phyloP scores from a whole-genome alignment of 495 filamentous ascomycete genomes.

The Parathielavia hyrcaniae region DNA sequence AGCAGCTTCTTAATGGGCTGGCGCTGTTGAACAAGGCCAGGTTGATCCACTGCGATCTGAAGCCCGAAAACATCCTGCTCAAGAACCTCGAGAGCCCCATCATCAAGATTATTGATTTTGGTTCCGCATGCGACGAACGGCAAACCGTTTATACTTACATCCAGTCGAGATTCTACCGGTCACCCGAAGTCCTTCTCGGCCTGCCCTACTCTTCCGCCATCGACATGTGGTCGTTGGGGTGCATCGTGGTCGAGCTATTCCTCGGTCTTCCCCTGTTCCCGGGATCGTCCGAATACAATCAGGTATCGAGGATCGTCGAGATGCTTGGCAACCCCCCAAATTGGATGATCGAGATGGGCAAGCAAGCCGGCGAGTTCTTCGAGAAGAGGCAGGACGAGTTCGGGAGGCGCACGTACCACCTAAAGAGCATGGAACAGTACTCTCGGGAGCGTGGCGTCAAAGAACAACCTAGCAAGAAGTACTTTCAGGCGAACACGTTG shows the following conservation, averaged over 20 bases:
- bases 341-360: constrained; percentile 99
- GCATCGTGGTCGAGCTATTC: constrained; percentile 98
- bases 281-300: constrained; percentile 98
- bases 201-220: constrained; percentile 97
- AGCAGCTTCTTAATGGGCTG: constrained; percentile 89
- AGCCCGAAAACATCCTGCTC: constrained; percentile 95
- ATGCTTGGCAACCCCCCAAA: constrained; percentile 95
- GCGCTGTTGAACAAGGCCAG: constrained; percentile 93
- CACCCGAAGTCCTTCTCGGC: constrained; percentile 90
- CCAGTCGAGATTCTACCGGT: constrained; percentile 96
- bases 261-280: constrained; percentile 92
- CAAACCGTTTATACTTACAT: constrained; percentile 99
- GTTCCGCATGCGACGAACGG: constrained; percentile 95
- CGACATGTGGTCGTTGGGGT: constrained; percentile 99
- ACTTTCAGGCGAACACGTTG: constrained; percentile 87
- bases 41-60: constrained; percentile 96
- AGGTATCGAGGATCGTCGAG: constrained; percentile 93
- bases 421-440: constrained; percentile 97
- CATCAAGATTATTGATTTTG: constrained; percentile 99
- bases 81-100: constrained; percentile 99
- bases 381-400: constrained; percentile 89
- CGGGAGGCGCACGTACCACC: constrained; percentile 77
- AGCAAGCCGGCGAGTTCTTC: constrained; percentile 96
- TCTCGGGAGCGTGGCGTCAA: constrained; percentile 91
- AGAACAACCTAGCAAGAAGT: constrained; percentile 99